Conservation (phyloP, 306 rosid genomes). For the Dalbergia oliveri region DNA sequence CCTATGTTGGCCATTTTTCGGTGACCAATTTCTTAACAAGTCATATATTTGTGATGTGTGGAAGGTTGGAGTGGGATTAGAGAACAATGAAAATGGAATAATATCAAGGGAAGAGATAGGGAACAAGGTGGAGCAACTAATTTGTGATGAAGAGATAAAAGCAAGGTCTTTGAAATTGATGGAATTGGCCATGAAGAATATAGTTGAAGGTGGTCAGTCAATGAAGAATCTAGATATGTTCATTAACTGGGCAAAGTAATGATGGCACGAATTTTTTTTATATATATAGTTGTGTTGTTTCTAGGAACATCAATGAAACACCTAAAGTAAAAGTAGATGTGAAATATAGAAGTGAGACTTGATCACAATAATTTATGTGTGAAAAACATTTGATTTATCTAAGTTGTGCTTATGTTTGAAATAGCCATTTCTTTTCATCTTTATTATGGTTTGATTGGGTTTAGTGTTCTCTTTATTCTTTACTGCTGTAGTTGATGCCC, state of each 20-base stretch:
- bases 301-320: too few species aligned
- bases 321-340: too few species aligned
- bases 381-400: too few species aligned
- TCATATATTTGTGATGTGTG: conserved; percentile 48
- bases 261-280: not conserved
- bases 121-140: conserved; percentile 41
- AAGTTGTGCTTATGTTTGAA: too few species aligned
- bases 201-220: conserved; percentile 38
- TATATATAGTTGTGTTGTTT: too few species aligned
- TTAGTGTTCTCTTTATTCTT: too few species aligned
- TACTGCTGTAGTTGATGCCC: too few species aligned
- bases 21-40: conserved; percentile 31
- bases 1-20: conserved; percentile 43
- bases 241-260: conserved; percentile 27
- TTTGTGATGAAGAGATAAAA: conserved; percentile 20
- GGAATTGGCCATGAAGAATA: not conserved
- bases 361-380: too few species aligned
- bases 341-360: too few species aligned
- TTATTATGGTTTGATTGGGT: too few species aligned
- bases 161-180: conserved; percentile 31
- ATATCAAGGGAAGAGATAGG: conserved; percentile 35
- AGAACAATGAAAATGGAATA: conserved; percentile 40
- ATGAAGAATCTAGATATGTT: conserved; percentile 17
- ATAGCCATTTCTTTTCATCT: too few species aligned
- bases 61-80: conserved; percentile 42